phyloP scores from a whole-genome alignment of 805 yeast genomes.

The Metschnikowia orientalis region DNA sequence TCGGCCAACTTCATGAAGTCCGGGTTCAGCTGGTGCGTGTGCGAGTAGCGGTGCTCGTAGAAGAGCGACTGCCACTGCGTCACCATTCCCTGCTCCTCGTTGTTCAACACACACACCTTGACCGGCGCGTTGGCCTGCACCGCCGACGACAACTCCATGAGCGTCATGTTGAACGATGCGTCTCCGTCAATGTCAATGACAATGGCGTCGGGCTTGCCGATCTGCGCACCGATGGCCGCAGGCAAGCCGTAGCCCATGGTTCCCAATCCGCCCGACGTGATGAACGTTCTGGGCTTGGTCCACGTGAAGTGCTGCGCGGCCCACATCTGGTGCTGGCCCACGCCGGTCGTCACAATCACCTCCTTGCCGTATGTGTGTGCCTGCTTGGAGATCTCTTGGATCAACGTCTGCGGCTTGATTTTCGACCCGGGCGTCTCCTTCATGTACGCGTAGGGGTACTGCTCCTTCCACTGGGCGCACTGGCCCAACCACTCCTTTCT shows the following conservation, averaged over 20 bases:
- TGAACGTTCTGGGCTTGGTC: constrained; percentile 87
- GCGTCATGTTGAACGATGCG: constrained; percentile 98
- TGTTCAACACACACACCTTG: constrained; percentile 83
- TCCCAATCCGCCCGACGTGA: constrained; percentile 98
- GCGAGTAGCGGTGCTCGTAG: constrained; percentile 96
- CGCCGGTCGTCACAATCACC: constrained; percentile 93
- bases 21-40: constrained; percentile 94
- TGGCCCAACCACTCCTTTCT: constrained; percentile 78
- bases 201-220: constrained; percentile 89
- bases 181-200: constrained; percentile 98
- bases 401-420: constrained; percentile 91
- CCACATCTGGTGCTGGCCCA: constrained; percentile 99
- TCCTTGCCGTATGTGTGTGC: constrained; percentile 61
- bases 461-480: constrained; percentile 75
- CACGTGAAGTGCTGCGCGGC: constrained; percentile 97
- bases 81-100: constrained; percentile 99
- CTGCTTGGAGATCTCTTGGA: constrained; percentile 71
- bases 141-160: constrained; percentile 88
- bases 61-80: constrained; percentile 98
- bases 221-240: constrained; percentile 97
- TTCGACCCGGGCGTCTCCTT: constrained; percentile 72
- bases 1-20: constrained; percentile 90
- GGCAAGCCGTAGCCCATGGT: constrained; percentile 99
- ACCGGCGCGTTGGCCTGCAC: constrained; percentile 91
- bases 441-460: constrained; percentile 82